These are phyloP conservation scores for Thraustochytrium striatum DNA, from an alignment of 352 stramenopile genomes.

Conservation along the genomic window DNA sequence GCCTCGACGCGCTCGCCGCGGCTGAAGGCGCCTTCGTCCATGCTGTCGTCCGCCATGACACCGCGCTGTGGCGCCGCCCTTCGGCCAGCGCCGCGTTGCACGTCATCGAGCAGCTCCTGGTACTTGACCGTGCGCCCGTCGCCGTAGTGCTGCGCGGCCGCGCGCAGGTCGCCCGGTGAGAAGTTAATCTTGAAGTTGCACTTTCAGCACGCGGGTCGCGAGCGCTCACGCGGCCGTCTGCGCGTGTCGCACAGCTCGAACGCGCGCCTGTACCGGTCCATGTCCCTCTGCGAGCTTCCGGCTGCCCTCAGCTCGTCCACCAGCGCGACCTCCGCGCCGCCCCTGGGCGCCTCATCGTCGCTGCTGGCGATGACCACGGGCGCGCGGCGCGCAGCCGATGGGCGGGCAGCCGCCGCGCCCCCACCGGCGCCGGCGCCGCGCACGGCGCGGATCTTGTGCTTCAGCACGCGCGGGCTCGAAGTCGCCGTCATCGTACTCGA, in stretches of 20 bases:
- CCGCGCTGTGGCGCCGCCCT: background rate
- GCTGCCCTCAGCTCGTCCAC: background rate
- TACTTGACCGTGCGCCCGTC: slow-evolving; percentile 35
- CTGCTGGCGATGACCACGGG: slow-evolving; percentile 49
- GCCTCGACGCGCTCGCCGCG: slow-evolving; percentile 63
- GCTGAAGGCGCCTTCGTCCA: background rate
- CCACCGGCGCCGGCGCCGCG: background rate
- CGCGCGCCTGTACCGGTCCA: background rate
- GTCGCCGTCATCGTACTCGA: slow-evolving; percentile 67
- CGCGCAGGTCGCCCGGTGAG: slow-evolving; percentile 8
- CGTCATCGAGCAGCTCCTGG: background rate
- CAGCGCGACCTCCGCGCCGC: background rate
- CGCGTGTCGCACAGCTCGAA: slow-evolving; percentile 1
- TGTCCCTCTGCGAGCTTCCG: background rate
- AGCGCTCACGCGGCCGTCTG: background rate
- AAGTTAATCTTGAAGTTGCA: slow-evolving; percentile 16
- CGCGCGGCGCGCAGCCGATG: background rate
- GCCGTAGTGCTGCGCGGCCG: slow-evolving; percentile 2
- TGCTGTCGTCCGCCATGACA: background rate
- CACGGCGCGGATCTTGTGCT: slow-evolving; percentile 6
- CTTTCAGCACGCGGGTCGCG: slow-evolving; percentile 34
- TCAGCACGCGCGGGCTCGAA: slow-evolving; percentile 52
- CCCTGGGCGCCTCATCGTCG: slow-evolving; percentile 50
- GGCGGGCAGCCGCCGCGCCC: background rate
- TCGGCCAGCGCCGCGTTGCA: background rate